Evolutionary conservation across 208 protist genomes (phyloP), one percentile per base, ranked within the genome.

Genomic region (Wallacemonas rigidus): DNA sequence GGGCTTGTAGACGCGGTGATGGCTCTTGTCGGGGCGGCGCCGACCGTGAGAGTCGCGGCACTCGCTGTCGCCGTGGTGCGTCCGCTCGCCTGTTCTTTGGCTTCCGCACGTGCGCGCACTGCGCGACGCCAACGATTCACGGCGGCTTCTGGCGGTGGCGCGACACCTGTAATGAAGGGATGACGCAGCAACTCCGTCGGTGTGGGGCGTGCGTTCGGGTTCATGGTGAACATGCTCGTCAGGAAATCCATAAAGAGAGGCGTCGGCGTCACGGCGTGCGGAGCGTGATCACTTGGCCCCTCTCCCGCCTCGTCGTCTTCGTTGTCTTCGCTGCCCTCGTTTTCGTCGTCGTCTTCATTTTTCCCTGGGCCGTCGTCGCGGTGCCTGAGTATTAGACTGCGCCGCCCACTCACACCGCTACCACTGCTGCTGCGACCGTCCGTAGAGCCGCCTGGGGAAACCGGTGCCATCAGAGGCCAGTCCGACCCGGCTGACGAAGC

Each of bases 101-200:
- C 64, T 8, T 69, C 64, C 12, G 14, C 64, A 36, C 64, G 50
- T 36, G 45, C 51, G 9, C 17, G 60, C 1, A 67, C 5, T 3
- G 72, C 41, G 36, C n/a, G 65, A 39, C 74, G 80, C 83, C 86
- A 91, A 8, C 74, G 75, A 35, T 77, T 50, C 36, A 90, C 65
- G 15, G 72, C 73, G 3, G 26, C 67, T 0, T 54, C 11, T 0
- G 67, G 71, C 47, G 60, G 41, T 3, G 3, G 60, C 60, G 60
- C 43, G 35, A 78, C 74, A 15, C 72, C 77, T 6, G 76, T 76
- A 62, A 96, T 94, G 51, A 94, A 94, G 11, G 91, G 88, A 69
- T 96, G 91, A 70, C 77, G 79, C 63, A 94, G 80, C 47, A 93
- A 81, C 69, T 94, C 83, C 12, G 71, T 56, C 6, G 89, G 83